phyloP scores from a whole-genome alignment of 148 eudicot species.

The Dianthus caryophyllus region DNA sequence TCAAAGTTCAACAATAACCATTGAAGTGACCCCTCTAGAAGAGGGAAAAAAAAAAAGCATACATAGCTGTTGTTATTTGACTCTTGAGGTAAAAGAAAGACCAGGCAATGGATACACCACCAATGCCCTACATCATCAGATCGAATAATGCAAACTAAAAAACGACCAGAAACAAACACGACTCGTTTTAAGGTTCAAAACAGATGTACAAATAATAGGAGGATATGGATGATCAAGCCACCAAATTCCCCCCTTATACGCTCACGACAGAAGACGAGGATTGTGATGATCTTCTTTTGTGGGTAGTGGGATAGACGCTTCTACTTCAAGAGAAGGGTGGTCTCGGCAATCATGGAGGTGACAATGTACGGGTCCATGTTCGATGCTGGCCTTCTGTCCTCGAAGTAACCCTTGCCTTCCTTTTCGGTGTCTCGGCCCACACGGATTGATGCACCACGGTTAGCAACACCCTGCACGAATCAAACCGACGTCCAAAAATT shows the following conservation, averaged over 20 bases:
- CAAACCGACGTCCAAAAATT: too few species aligned
- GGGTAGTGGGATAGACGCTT: neutral
- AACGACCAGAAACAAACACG: too few species aligned
- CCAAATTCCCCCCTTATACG: neutral
- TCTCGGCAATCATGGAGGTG: conserved; percentile 60
- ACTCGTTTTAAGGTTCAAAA: too few species aligned
- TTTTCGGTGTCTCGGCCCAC: conserved; percentile 69
- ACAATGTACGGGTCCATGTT: conserved; percentile 70
- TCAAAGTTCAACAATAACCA: conserved; percentile 4
- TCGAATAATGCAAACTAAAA: too few species aligned
- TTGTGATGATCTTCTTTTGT: neutral
- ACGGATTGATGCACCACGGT: conserved; percentile 64
- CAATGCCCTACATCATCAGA: too few species aligned
- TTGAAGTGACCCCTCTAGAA: neutral
- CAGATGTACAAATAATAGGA: neutral
- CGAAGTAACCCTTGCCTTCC: conserved; percentile 58
- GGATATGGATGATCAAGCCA: neutral
- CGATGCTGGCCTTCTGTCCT: conserved; percentile 66
- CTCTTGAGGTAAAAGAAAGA: neutral
- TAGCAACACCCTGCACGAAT: conserved; percentile 55
- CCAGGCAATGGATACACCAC: too few species aligned
- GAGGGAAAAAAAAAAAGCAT: neutral
- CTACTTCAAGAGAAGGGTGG: conserved; percentile 51
- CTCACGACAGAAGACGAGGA: neutral
- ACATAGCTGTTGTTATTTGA: neutral